phyloP scores from a whole-genome alignment of 306 rosid genomes.

The Dryas drummondii region DNA sequence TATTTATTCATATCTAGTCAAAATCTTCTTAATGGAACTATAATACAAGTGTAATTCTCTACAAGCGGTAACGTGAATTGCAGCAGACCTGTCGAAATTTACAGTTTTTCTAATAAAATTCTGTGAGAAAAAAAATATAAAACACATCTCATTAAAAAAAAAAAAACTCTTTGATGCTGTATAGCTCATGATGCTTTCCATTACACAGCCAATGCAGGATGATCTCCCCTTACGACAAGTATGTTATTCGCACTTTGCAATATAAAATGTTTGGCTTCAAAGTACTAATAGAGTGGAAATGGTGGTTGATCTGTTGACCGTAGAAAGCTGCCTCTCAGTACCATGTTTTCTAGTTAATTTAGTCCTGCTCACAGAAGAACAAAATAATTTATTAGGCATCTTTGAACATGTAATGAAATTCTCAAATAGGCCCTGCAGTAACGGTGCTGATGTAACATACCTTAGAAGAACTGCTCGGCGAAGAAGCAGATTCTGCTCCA shows the following conservation, averaged over 20 bases:
- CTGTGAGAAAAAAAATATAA: background rate
- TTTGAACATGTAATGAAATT: background rate
- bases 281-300: background rate
- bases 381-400: background rate
- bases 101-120: background rate
- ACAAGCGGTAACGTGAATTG: background rate
- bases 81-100: conserved; percentile 2
- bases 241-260: background rate
- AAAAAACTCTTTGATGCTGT: too few species aligned
- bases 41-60: background rate
- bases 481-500: conserved; percentile 41
- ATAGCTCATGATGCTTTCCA: background rate
- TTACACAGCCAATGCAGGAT: background rate
- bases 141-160: background rate
- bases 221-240: background rate
- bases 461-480: conserved; percentile 50
- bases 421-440: background rate
- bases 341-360: conserved; percentile 2
- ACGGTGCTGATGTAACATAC: conserved; percentile 16
- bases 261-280: background rate
- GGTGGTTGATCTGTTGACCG: background rate
- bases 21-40: background rate
- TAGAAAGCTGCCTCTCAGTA: conserved; percentile 1
- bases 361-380: conserved; percentile 23
- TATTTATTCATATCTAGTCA: background rate